Base-by-base conservation (phyloP, 1,284 basidiomycete species). In the Ustilago trichophora region DNA sequence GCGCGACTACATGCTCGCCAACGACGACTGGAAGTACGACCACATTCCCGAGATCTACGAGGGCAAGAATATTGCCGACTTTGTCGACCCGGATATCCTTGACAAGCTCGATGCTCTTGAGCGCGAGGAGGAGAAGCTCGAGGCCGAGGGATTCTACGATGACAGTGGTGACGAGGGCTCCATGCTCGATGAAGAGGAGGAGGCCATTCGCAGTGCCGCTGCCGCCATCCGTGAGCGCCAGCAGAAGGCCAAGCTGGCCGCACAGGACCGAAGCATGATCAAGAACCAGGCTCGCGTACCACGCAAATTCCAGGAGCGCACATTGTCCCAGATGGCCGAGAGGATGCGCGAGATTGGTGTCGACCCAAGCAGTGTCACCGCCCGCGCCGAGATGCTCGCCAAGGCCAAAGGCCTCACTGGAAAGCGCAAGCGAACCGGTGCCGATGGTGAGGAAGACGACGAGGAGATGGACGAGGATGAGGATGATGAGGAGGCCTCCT, bases 61-160 rank as follows among this genome's bases (percentile, higher is more conserved):
- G 72, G 96, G 95, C 84, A 98, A 98, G 87, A 99, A 99, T 84
- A 85, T 99, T 53, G 94, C 94, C 33, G 95, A 99, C 86, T 98
- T 99, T 76, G 91, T 98, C 83, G 96, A 98, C 82, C 91, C 93
- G n/a, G 96, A 99, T 80, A 98, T 99, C 72, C 88, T 89, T 34
- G 93, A 94, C 83, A 94, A 92, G 83, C 88, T 99, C 56, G 95
- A 98, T 80, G 95, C 93, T 10, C 88, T 99, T 49, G 96, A 99
- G 84, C 88, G 91, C 32, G 95, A 99, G 82, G 95, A 99, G 83
- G 95, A 97, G 84, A 88, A 87, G 77, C 86, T 99, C 24, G 87
- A 93, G 81, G 90, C 89, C 1, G 92, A 98, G 80, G 96, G 95
- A 6, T 98, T 93, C 85, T 99, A 98, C 83, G 91, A 92, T 40